Base-by-base conservation (phyloP, 2,329 filamentous ascomycete genomes). In the Pseudocercospora musae region DNA sequence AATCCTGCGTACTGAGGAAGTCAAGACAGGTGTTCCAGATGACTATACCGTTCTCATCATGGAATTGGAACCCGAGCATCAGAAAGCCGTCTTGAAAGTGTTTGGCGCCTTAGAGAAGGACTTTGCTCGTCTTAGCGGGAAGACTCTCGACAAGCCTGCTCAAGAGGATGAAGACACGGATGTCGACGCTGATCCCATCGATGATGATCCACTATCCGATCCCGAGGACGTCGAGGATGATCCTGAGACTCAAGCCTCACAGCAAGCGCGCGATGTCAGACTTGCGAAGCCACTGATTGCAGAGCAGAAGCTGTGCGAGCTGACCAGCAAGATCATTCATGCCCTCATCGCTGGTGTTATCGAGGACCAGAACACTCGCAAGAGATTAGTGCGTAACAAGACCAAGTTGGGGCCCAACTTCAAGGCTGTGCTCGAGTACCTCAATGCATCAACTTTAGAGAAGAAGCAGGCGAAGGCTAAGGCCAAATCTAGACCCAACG, bases 251-350 rank as follows among this genome's bases (percentile, higher is more conserved):
- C 84, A 63, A 80, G 79, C 20, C 73, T 85, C 46, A 80, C 85
- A 29, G 81, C 82, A 58, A 81, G 84, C 70, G 81, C 90, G 71
- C 83, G 85, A 61, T 80, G 86, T 68, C 83, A 87, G 53, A 83
- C 84, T 42, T 20, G 69, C 71, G 11, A 66, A 68, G 44, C 85
- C 87, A 60, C 83, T 97, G 33, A 83, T 93, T 62, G 87, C 92
- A 0, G 95, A 98, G 76, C 89, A 94, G 73, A 86, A 88, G 20
- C 84, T 98, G 0, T 98, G 94, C 76, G 89, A 94, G 70, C 81
- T 97, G 25, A 88, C 93, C 0, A 89, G 87, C 65, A 96, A 95
- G 74, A 85, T 96, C 48, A 90, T 97, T 40, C 84, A 96, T 46
- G 89, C 89, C 11, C 87, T 96, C 21, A 81, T 90, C 9, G 91